phyloP scores from a whole-genome alignment of 2,329 filamentous ascomycete genomes.

The Pyricularia grisea region DNA sequence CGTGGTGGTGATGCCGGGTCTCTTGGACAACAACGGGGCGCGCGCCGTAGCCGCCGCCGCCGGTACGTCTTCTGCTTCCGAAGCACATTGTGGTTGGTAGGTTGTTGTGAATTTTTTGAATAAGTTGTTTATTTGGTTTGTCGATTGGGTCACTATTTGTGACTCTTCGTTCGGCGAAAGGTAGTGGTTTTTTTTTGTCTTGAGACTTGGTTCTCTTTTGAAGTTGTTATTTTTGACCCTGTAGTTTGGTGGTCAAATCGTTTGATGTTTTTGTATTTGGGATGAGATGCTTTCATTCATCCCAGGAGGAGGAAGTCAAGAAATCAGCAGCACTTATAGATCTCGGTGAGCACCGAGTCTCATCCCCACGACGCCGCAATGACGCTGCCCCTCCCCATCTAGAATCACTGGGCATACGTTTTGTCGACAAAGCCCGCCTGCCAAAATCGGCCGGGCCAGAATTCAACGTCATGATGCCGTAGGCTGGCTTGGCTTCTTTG shows the following conservation, averaged over 20 bases:
- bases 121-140: background rate
- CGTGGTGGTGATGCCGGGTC: background rate
- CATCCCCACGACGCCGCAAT: no score
- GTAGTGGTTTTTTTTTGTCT: background rate
- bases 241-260: background rate
- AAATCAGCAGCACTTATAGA: background rate
- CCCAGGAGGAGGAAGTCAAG: background rate
- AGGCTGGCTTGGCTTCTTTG: background rate
- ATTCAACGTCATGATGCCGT: background rate
- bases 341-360: background rate
- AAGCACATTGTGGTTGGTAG: slow-evolving; percentile 1
- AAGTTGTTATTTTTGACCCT: background rate
- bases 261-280: background rate
- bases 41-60: slow-evolving; percentile 45
- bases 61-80: slow-evolving; percentile 13
- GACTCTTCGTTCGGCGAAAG: background rate
- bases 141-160: background rate
- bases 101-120: background rate
- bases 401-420: background rate
- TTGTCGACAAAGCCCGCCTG: background rate
- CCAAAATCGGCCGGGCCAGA: background rate
- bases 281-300: background rate
- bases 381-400: no score
- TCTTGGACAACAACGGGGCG: slow-evolving; percentile 34
- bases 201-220: background rate